Base-by-base conservation (phyloP, 2,329 filamentous ascomycete genomes). In the Aureobasidium sp. region DNA sequence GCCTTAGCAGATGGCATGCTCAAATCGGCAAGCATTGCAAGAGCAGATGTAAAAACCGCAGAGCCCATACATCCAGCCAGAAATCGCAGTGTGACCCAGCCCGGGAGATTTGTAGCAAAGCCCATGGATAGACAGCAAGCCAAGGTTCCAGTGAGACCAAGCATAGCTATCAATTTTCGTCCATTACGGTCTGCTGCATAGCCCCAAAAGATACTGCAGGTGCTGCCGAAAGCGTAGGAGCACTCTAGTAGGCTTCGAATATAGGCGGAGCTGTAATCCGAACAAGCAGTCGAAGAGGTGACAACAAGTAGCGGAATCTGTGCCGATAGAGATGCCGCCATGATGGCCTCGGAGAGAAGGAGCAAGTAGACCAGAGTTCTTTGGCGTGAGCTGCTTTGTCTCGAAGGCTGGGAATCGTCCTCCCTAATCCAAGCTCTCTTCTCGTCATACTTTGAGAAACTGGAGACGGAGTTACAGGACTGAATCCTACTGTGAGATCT, bases 261-360 rank as follows among this genome's bases (percentile, higher is more conserved):
- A 61, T 80, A 80, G 2, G 76, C 77, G 2, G 75, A 74, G 29
- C 77, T 76, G 42, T 78, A 73, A 58, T 72, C 75, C 47, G 76
- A 74, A 65, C 78, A 80, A 61, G 72, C 76, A 34, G 77, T 72
- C 27, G 75, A 70, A n/a, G 75, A 75, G 3, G 37, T 6, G 12
- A 75, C 73, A 29, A 78, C 69, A 20, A 79, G 72, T 69, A 79
- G 76, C 64, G 76, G 75, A 42, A 80, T 74, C 63, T 79, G 77
- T 15, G 77, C 74, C 53, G 78, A 76, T 7, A 79, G 72, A 58
- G 76, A 78, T n/a, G 78, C 77, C 29, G 77, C 75, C 75, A 80
- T 78, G 67, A 80, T 78, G 71, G 77, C 77, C 70, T 80, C 78
- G 7, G 77, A 77, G n/a, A 80, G 70, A 62, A 79, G 78, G 29